A percentile compares a stretch with the other conserved stretches of the same genome.
phyloP scores from a whole-genome alignment of 805 yeast genomes.

The Metschnikowia matae region DNA sequence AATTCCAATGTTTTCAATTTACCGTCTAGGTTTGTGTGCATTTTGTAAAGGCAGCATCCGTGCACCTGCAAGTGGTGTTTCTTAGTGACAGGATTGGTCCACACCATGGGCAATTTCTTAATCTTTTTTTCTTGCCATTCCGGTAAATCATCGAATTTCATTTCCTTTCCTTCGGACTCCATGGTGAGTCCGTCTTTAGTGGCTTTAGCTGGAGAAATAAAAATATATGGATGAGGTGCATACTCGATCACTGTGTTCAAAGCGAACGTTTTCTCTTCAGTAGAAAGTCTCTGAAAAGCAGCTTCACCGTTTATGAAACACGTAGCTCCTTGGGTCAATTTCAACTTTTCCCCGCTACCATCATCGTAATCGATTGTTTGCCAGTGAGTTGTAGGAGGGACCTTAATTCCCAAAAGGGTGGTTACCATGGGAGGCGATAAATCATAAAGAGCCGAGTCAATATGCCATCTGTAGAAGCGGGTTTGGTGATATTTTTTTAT shows the following conservation, averaged over 20 bases:
- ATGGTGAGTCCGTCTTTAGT: constrained; percentile 84
- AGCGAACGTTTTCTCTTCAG: constrained; percentile 71
- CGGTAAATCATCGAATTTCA: constrained; percentile 64
- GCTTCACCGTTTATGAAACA: constrained; percentile 83
- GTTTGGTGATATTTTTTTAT: constrained; percentile 59
- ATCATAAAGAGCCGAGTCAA: constrained; percentile 84
- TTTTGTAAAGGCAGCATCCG: constrained; percentile 76
- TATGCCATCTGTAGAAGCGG: constrained; percentile 90
- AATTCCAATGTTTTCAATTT: constrained; percentile 46
- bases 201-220: constrained; percentile 74
- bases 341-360: constrained; percentile 54
- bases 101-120: constrained; percentile 77
- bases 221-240: constrained; percentile 91
- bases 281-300: constrained; percentile 64
- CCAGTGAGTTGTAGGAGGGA: constrained; percentile 63
- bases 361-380: constrained; percentile 58
- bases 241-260: constrained; percentile 76
- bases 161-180: constrained; percentile 75
- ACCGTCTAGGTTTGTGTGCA: constrained; percentile 55
- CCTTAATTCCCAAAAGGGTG: constrained; percentile 76
- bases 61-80: constrained; percentile 83
- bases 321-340: constrained; percentile 80
- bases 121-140: constrained; percentile 78
- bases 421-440: constrained; percentile 85
- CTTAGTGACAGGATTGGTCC: constrained; percentile 88